Conservation (phyloP, 139 green algal genomes). For the Closterium sp. region DNA sequence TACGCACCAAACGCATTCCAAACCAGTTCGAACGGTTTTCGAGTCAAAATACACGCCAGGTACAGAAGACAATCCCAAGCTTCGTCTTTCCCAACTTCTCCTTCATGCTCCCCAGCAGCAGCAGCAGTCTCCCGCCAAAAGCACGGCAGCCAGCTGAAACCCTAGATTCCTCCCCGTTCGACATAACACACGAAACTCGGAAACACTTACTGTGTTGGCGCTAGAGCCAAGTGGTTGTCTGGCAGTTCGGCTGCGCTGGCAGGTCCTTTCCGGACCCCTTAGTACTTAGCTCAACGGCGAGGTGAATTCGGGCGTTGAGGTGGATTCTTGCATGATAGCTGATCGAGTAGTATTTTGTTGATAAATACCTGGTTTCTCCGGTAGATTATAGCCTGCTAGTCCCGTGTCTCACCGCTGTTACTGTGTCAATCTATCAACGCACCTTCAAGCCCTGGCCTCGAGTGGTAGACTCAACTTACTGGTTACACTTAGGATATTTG, state of each 20-base stretch:
- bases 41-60: neutral
- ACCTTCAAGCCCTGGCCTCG: neutral
- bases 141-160: neutral
- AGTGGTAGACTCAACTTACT: neutral
- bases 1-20: neutral
- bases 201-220: neutral
- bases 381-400: neutral
- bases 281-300: neutral
- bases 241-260: neutral
- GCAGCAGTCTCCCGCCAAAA: neutral
- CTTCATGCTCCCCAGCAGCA: neutral
- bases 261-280: neutral
- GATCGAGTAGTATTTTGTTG: neutral
- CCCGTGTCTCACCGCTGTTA: neutral
- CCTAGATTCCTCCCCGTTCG: neutral
- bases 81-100: neutral
- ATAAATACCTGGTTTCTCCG: neutral
- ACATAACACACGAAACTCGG: neutral
- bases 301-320: neutral
- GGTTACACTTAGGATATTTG: neutral
- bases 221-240: neutral
- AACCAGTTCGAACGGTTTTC: neutral
- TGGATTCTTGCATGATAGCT: neutral
- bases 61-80: neutral
- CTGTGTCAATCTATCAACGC: neutral